Evolutionary conservation across 805 yeast genomes (phyloP), one percentile per base, ranked within the genome.

Genomic region (Saccharomycopsis sp.): DNA sequence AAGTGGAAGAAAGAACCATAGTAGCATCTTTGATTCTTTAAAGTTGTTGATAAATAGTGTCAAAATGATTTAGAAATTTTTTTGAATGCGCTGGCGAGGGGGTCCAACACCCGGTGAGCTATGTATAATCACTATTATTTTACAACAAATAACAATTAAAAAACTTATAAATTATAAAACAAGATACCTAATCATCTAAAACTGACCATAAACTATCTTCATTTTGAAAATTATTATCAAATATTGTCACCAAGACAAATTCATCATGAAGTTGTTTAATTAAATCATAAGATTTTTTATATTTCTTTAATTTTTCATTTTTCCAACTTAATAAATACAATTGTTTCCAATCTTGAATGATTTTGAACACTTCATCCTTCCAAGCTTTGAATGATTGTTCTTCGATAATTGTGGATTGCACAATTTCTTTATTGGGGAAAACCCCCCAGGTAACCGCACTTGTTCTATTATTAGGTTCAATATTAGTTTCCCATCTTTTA

Each of bases 371-470:
- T 58, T 92, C 99, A 53, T 88, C 96, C 51, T 80, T 74, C 98
- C 98, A 92, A 0, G 96, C 96, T 50, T 74, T 73, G 64, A 92
- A 89, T 2, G 96, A 85, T 51, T 87, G 95, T 51, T 76, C 82
- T 55, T 88, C 96, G 42, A 92, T 78, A 46, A 88, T 80, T 0
- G 98, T 92, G 0, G 96, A 83, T 59, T 88, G 96, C 28, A 86
- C 73, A 28, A 87, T 79, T 55, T 86, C 95, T 48, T 87, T 74
- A 58, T 79, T 79, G 5, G 94, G 94, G 69, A 92, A 89, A 2
- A 83, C 95, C 47, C 97, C 98, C 98, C 98, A 92, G 1, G 98
- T 92, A 6, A 92, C 94, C 21, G 92, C 95, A 48, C 79, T 80
- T 33, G 86, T 77, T 26, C 73, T 56, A 17, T 62, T 61, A 13